Evolutionary conservation across 345 rosid species (phyloP), one percentile per base, ranked within the genome.

Genomic region (Lepidium didymum): DNA sequence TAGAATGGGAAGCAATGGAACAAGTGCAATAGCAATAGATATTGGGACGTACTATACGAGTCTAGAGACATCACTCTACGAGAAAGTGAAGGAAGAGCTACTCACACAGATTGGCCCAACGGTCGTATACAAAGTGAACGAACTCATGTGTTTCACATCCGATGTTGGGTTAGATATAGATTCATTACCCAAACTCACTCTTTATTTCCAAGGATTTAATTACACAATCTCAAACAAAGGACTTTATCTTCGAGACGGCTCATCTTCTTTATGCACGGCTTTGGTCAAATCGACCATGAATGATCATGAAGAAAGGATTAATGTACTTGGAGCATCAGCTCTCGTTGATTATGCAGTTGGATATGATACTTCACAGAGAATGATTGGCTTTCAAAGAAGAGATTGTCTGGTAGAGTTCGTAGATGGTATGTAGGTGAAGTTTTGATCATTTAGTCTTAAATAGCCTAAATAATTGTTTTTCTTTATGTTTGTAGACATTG

Each of bases 341-440:
- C 58, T 75, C 54, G 16, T 75, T 68, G 74, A 75, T 40, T 11
- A 68, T 46, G 74, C 29, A 6, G 69, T 75, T 61, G 74, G 74
- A 8, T 75, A 75, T 61, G 78, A 75, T 7, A 55, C 41, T 54
- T 61, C 54, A 34, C 36, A 54, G 29, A 53, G 60, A 58, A 62
- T 68, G 45, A 6, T 75, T 29, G 56, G 69, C 13, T 75, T 75
- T 55, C 74, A 68, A 62, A 56, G 29, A 53, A 75, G 33, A 18
- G 78, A 75, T 68, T 75, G 78, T 62, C 45, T 75, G 37, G 64
- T 52, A 3, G 74, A 62, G 55, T 75, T 75, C 23, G 78, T 75
- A 5, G 78, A 75, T 75, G 78, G 78, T 11, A 45, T 62, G 63
- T 75, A 62, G 23, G 8, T 36, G 31, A 56, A 6, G 11, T 34